These are phyloP conservation scores for Trichomonas vaginalis DNA, from an alignment of 208 protist genomes.

Conservation along the genomic window DNA sequence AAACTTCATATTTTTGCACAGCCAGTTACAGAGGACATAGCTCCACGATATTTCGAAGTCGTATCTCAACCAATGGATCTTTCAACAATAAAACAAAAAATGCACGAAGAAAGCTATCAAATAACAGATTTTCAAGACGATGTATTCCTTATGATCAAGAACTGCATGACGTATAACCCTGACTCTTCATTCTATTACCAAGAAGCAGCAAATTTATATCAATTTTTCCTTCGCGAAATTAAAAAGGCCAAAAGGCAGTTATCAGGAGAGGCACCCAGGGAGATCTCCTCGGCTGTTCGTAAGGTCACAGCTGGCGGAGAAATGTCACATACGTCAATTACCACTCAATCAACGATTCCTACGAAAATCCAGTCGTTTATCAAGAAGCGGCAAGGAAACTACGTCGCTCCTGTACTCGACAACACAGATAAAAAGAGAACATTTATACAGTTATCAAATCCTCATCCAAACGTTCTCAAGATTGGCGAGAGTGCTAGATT, in stretches of 20 bases:
- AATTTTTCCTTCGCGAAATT: not conserved
- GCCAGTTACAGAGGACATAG: not conserved
- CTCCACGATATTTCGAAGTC: not conserved
- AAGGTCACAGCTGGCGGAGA: not conserved
- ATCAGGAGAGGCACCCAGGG: not conserved
- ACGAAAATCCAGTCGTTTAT: not conserved
- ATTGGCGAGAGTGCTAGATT: not conserved
- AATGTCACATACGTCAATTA: not conserved
- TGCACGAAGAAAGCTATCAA: not conserved
- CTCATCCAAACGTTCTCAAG: not conserved
- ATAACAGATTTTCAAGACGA: not conserved
- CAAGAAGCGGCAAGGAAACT: not conserved
- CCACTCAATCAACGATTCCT: not conserved
- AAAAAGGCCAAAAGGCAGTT: not conserved
- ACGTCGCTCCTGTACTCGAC: not conserved
- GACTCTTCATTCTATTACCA: not conserved
- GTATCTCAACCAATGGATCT: constrained; percentile 4
- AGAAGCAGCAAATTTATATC: not conserved
- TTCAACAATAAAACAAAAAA: not conserved
- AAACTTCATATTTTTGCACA: not conserved
- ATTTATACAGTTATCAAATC: not conserved
- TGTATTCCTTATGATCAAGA: not conserved
- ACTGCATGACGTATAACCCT: constrained; percentile 7
- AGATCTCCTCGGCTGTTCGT: not conserved
- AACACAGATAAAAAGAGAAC: not conserved